Conservation (phyloP, 331 rosid species). For the Malus hybrid region DNA sequence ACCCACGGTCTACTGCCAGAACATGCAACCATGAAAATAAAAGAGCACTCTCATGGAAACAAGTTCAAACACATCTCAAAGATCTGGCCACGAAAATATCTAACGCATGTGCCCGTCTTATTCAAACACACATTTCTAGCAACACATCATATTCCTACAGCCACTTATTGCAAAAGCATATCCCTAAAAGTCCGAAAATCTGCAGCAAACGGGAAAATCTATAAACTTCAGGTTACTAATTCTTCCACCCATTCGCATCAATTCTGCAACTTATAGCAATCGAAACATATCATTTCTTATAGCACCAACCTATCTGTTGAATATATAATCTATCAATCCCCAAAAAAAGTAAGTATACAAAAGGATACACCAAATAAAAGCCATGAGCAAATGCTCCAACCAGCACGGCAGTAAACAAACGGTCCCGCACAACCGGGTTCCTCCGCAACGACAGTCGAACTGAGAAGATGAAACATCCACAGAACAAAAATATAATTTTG, state of each 20-base stretch:
- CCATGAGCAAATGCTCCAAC: constrained; percentile 88
- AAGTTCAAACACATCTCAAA: too few relatives aligned
- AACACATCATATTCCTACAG: too few relatives aligned
- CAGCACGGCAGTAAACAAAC: constrained; percentile 66
- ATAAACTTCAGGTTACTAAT: neutral
- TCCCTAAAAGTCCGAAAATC: neutral
- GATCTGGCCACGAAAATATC: too few relatives aligned
- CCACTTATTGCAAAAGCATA: too few relatives aligned
- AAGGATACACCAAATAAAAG: constrained; percentile 90
- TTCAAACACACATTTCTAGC: neutral
- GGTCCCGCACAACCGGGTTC: constrained; percentile 83
- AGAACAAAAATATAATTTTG: neutral
- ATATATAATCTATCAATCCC: neutral
- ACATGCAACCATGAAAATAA: too few relatives aligned
- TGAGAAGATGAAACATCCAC: constrained; percentile 28
- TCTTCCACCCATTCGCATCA: neutral
- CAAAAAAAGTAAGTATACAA: neutral
- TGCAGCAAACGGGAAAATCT: neutral
- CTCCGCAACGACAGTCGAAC: constrained; percentile 73
- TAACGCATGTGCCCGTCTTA: neutral
- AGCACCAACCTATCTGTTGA: neutral
- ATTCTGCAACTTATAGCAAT: neutral
- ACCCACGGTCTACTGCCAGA: too few relatives aligned
- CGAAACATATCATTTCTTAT: neutral
- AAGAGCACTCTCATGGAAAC: too few relatives aligned